These are phyloP conservation scores for Pterocarpus santalinus DNA, from an alignment of 306 rosid genomes.

Conservation along the genomic window DNA sequence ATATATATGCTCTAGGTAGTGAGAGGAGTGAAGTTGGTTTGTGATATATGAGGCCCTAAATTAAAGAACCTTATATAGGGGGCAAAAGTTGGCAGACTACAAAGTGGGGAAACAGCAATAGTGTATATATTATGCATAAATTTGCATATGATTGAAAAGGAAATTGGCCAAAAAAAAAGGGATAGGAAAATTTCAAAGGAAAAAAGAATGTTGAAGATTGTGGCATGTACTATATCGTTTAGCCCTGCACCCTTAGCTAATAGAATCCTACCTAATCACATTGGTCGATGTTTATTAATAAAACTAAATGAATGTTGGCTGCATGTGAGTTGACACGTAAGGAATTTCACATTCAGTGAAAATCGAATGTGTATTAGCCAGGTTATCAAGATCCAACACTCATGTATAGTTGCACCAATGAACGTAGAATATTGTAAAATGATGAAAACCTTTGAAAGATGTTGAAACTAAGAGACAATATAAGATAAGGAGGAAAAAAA, in stretches of 20 bases:
- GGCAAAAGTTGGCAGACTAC: slow-evolving; percentile 45
- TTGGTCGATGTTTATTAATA: slow-evolving; percentile 34
- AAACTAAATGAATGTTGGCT: slow-evolving; percentile 32
- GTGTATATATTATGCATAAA: slow-evolving; percentile 25
- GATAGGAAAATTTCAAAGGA: neutral
- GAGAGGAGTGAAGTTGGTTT: slow-evolving; percentile 33
- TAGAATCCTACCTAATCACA: slow-evolving; percentile 44
- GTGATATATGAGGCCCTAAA: slow-evolving; percentile 17
- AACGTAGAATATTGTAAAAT: slow-evolving; percentile 27
- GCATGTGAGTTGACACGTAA: slow-evolving; percentile 54
- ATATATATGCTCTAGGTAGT: neutral
- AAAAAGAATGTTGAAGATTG: slow-evolving; percentile 40
- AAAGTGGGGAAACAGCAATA: slow-evolving; percentile 34
- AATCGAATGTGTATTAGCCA: slow-evolving; percentile 44
- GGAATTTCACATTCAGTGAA: slow-evolving; percentile 50
- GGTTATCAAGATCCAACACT: slow-evolving; percentile 27
- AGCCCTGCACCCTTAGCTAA: slow-evolving; percentile 32
- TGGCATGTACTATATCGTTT: slow-evolving; percentile 50
- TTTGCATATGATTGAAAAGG: slow-evolving; percentile 46
- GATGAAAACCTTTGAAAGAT: slow-evolving; percentile 31
- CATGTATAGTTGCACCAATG: slow-evolving; percentile 14
- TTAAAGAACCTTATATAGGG: slow-evolving; percentile 45
- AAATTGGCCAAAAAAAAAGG: slow-evolving; percentile 28
- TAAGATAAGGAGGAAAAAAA: slow-evolving; percentile 32
- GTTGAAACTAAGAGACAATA: neutral